These are phyloP conservation scores for Fusarium brevicatenulatum DNA, from an alignment of 2,329 filamentous ascomycete species.

Conservation along the genomic window DNA sequence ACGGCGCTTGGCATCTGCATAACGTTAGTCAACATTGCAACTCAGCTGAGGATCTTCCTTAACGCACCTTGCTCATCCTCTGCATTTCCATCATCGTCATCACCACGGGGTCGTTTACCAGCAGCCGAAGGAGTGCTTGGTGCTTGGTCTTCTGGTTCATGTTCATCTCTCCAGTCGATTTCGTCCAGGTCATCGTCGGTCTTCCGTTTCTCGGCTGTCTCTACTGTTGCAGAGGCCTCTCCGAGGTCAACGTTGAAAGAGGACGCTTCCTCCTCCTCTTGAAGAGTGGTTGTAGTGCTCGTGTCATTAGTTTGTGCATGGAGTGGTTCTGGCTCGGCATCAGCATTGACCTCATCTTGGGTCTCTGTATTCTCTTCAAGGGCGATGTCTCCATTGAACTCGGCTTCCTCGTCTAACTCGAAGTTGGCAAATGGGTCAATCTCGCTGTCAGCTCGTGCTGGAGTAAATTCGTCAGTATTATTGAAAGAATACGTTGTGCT, in stretches of 20 bases:
- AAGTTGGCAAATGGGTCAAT: constrained; percentile 41
- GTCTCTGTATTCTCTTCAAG: constrained; percentile 27
- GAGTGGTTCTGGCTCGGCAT: constrained; percentile 15
- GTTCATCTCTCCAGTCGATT: constrained; percentile 47
- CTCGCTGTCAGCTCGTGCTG: constrained; percentile 41
- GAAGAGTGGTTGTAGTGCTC: constrained; percentile 48
- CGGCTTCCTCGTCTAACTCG: constrained; percentile 38
- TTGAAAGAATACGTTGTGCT: constrained; percentile 34
- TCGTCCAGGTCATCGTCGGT: constrained; percentile 37
- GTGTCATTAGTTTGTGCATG: constrained; percentile 37
- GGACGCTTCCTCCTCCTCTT: constrained; percentile 47
- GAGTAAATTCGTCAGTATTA: constrained; percentile 40
- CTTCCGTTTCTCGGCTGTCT: constrained; percentile 36
- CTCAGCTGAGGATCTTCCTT: too few relatives aligned
- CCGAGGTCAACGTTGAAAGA: constrained; percentile 39
- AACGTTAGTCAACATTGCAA: constrained; percentile 44
- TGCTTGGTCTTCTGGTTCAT: constrained; percentile 36
- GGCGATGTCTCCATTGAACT: constrained; percentile 30
- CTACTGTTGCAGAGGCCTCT: constrained; percentile 32
- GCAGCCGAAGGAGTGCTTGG: constrained; percentile 34
- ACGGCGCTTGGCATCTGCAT: constrained; percentile 62
- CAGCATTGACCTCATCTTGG: constrained; percentile 27
- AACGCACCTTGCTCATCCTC: constrained; percentile 50
- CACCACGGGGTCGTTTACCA: constrained; percentile 45
- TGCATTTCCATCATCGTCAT: constrained; percentile 44